Conservation (phyloP, 257 asterid species). For the Eustoma russellianum region DNA sequence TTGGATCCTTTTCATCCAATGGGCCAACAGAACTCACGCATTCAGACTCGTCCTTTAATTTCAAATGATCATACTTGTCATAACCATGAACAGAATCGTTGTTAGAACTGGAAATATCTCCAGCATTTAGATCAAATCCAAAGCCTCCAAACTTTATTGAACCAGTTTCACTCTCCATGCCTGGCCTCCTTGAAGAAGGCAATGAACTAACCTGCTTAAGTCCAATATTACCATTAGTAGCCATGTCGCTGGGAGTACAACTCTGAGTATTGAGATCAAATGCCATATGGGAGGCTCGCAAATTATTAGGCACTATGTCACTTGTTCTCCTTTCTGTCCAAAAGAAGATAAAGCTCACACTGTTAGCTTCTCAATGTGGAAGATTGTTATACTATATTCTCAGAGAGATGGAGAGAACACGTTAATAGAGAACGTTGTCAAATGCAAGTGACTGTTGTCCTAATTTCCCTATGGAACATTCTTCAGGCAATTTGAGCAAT, state of each 20-base stretch:
- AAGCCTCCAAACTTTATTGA: conserved; percentile 28
- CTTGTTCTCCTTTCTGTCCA: conserved; percentile 34
- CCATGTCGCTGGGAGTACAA: conserved; percentile 19
- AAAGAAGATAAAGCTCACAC: conserved; percentile 18
- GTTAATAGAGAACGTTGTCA: not conserved
- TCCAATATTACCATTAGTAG: conserved; percentile 18
- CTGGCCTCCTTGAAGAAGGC: conserved; percentile 16
- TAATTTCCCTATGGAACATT: not conserved
- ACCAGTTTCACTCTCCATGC: conserved; percentile 10
- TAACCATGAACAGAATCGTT: conserved; percentile 26
- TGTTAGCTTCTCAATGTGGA: not conserved
- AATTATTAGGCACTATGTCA: conserved; percentile 3
- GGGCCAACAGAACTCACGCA: conserved; percentile 76
- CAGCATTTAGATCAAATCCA: conserved; percentile 56
- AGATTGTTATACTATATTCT: too few species aligned
- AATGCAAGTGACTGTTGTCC: too few species aligned
- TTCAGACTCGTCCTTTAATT: conserved; percentile 50
- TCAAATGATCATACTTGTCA: conserved; percentile 25
- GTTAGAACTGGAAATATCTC: conserved; percentile 49
- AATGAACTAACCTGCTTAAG: conserved; percentile 19
- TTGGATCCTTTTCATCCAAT: conserved; percentile 44
- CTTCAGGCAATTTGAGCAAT: not conserved
- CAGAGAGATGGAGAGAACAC: not conserved
- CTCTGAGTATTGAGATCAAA: conserved; percentile 49
- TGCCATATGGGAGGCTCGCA: conserved; percentile 17